phyloP scores from a whole-genome alignment of 352 stramenopile species.

The Pythium phragmitis region DNA sequence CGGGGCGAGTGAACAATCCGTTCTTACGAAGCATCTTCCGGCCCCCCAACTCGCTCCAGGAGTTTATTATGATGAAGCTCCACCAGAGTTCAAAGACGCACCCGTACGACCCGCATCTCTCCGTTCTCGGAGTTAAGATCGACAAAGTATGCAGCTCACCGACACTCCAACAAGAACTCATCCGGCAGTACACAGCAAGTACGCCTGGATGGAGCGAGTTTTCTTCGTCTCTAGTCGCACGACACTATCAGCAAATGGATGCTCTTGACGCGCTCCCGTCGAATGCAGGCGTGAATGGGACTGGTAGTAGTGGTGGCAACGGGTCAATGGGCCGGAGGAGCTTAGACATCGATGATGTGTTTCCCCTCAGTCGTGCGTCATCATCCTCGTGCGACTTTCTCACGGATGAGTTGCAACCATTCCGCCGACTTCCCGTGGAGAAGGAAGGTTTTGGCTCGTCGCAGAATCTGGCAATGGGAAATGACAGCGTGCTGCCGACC shows the following conservation, averaged over 20 bases:
- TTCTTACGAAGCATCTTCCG: conserved; percentile 70
- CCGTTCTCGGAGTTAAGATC: conserved; percentile 78
- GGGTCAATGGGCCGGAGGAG: conserved; percentile 3
- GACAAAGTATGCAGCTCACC: conserved; percentile 77
- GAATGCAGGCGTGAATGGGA: conserved; percentile 15
- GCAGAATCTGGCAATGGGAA: conserved; percentile 54
- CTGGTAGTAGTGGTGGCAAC: conserved; percentile 1
- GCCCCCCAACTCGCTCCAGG: conserved; percentile 60
- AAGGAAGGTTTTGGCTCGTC: conserved; percentile 71
- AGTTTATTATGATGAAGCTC: conserved; percentile 70
- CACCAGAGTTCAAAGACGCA: conserved; percentile 46
- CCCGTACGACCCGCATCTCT: conserved; percentile 67
- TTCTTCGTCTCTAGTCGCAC: conserved; percentile 58
- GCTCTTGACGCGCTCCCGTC: conserved; percentile 44
- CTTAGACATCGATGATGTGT: conserved; percentile 47
- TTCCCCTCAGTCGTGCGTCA: conserved; percentile 47
- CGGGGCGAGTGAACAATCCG: conserved; percentile 71
- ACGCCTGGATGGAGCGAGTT: conserved; percentile 67
- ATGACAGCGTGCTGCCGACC: conserved; percentile 56
- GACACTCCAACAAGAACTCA: conserved; percentile 71
- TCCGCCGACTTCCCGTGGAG: conserved; percentile 62
- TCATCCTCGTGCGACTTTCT: conserved; percentile 72
- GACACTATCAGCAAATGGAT: conserved; percentile 77
- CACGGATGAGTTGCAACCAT: conserved; percentile 60
- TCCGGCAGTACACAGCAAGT: conserved; percentile 70